phyloP scores from a whole-genome alignment of 345 rosid genomes.

The Streptanthus diversifolius region DNA sequence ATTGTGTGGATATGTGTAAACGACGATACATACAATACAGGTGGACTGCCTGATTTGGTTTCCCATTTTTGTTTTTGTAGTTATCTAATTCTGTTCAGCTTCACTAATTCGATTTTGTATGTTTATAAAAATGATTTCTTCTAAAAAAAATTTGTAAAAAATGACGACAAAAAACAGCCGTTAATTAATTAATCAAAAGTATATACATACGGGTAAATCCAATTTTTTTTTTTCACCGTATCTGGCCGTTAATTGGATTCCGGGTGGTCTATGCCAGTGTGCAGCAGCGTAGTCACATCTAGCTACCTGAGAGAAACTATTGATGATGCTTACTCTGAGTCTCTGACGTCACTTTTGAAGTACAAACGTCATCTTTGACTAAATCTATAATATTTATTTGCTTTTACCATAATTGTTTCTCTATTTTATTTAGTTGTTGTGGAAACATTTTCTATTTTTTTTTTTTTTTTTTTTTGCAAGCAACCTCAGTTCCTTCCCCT shows the following conservation, averaged over 20 bases:
- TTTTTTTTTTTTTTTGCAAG: too few species aligned
- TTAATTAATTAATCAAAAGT: background rate
- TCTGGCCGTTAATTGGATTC: conserved; percentile 4
- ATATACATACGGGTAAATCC: background rate
- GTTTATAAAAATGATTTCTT: too few species aligned
- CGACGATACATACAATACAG: background rate
- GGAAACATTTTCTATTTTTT: background rate
- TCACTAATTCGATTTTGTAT: too few species aligned
- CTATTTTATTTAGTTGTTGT: background rate
- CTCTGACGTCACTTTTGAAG: background rate
- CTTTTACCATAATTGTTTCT: background rate
- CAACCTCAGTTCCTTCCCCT: background rate
- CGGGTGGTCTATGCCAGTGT: background rate
- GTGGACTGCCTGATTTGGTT: background rate
- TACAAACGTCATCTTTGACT: conserved; percentile 30
- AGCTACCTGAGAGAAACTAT: background rate
- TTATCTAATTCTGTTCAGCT: too few species aligned
- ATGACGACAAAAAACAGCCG: too few species aligned
- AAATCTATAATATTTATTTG: background rate
- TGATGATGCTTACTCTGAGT: conserved; percentile 3
- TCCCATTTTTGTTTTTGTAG: background rate
- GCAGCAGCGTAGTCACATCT: conserved; percentile 27
- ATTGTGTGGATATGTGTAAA: background rate
- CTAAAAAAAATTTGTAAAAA: too few species aligned
- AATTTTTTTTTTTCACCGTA: background rate